These are phyloP conservation scores for Prunus padus DNA, from an alignment of 306 rosid species.

Conservation along the genomic window DNA sequence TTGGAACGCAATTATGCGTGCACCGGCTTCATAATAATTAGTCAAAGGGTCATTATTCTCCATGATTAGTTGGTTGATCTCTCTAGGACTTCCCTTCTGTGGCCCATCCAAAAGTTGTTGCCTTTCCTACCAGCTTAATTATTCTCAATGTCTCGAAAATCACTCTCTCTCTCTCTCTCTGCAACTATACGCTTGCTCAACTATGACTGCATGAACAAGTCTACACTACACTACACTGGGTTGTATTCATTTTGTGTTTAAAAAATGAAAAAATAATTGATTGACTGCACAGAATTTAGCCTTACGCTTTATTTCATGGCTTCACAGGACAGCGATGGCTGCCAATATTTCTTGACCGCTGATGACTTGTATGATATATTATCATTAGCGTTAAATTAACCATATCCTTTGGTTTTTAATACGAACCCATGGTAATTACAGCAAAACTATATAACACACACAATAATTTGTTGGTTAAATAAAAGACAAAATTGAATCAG, in stretches of 20 bases:
- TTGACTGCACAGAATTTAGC: no score
- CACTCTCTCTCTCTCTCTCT: background rate
- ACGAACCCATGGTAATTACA: no score
- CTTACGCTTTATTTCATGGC: no score
- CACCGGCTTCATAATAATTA: background rate
- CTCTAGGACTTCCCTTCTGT: background rate
- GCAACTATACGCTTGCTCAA: background rate
- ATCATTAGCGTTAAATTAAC: no score
- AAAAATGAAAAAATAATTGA: no score
- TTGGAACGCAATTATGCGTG: no score
- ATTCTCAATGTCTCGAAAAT: background rate
- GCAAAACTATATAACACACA: background rate
- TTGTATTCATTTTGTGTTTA: no score
- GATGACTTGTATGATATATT: no score
- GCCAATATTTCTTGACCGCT: no score
- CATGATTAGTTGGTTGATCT: background rate
- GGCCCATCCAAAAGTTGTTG: constrained; percentile 22
- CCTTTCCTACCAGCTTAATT: constrained; percentile 9
- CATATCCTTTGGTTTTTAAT: no score
- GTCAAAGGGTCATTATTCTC: constrained; percentile 11
- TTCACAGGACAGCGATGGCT: no score
- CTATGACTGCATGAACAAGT: background rate
- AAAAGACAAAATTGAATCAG: constrained; percentile 32
- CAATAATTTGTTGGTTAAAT: background rate
- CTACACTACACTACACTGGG: background rate